Base-by-base conservation (phyloP, 768 basidiomycete species). In the Cubamyces sp. region DNA sequence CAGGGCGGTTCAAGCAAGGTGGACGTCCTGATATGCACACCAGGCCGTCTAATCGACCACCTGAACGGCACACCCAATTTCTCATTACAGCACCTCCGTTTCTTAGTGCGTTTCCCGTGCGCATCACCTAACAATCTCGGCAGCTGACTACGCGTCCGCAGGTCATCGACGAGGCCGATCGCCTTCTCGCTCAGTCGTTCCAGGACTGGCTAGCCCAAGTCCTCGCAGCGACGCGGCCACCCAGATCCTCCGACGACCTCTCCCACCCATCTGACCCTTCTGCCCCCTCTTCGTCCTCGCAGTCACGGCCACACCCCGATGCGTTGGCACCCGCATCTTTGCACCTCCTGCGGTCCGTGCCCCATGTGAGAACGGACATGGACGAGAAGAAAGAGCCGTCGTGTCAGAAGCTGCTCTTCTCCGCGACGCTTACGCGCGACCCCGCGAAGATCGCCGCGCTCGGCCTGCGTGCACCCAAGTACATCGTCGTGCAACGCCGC, bases 111-210 rank as follows among this genome's bases (percentile, higher is more conserved):
- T 78, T 23, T 25, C 42, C 26, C 34, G 8, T 16, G 3, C 15
- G 8, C 0, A 41, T 3, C 3, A 18, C 3, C 2, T 4, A 9
- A 23, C 47, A 15, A 37, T 34, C 16, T 39, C 48, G 8, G 3
- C 3, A 18, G 25, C 8, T 59, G n/a, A 50, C 11, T 15, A 39
- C 25, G 26, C 34, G 28, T 19, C 41, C 34, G 11, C 60, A 96
- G 94, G 88, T 98, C 28, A 93, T 99, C 58, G 97, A 99, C 73
- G 97, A 99, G 76, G 97, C 97, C 0, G 97, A 99, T 71, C 85
- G 95, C n/a, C 81, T 99, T 0, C 81, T 99, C 9, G 90, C 91
- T 11, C 95, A 98, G 72, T 94, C 93, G 1, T 98, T 97, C 76
- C 95, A 98, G 74, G 92, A 94, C 71, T 99, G 96, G 96, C 78